phyloP scores from a whole-genome alignment of 306 rosid species.

The Myrica gale region DNA sequence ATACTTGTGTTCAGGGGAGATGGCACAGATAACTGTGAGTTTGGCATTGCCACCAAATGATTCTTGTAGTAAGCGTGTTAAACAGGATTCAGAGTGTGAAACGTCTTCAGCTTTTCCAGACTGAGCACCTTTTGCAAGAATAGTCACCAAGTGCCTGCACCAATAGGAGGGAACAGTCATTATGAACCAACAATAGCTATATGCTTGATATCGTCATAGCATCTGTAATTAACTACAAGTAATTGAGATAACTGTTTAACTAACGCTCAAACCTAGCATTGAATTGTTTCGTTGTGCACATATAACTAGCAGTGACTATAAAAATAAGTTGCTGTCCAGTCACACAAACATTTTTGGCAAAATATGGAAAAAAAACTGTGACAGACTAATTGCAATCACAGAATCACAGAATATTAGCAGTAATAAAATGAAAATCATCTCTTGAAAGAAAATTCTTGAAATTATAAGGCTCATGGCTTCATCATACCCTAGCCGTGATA shows the following conservation, averaged over 20 bases:
- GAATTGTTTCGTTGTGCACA: not conserved
- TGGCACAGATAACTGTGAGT: slow-evolving; percentile 77
- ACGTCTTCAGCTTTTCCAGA: slow-evolving; percentile 49
- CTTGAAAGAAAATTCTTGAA: not conserved
- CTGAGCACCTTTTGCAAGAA: slow-evolving; percentile 49
- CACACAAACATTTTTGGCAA: not conserved
- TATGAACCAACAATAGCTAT: slow-evolving; percentile 2
- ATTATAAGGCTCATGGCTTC: slow-evolving; percentile 13
- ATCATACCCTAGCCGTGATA: slow-evolving; percentile 86
- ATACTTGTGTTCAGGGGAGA: slow-evolving; percentile 71
- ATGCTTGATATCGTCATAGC: not conserved
- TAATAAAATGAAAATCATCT: not conserved
- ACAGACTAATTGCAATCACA: not conserved
- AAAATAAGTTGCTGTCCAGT: not conserved
- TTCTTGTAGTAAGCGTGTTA: slow-evolving; percentile 70
- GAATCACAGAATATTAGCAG: not conserved
- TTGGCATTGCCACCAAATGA: slow-evolving; percentile 89
- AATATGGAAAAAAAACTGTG: not conserved
- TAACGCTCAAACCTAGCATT: not conserved
- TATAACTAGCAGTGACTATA: not conserved
- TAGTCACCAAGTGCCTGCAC: slow-evolving; percentile 69
- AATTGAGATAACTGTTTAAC: slow-evolving; percentile 15
- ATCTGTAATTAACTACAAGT: not conserved
- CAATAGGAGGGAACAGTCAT: slow-evolving; percentile 33
- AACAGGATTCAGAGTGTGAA: slow-evolving; percentile 56